Conservation (phyloP, 768 basidiomycete genomes). For the Kockovaella imperatae region DNA sequence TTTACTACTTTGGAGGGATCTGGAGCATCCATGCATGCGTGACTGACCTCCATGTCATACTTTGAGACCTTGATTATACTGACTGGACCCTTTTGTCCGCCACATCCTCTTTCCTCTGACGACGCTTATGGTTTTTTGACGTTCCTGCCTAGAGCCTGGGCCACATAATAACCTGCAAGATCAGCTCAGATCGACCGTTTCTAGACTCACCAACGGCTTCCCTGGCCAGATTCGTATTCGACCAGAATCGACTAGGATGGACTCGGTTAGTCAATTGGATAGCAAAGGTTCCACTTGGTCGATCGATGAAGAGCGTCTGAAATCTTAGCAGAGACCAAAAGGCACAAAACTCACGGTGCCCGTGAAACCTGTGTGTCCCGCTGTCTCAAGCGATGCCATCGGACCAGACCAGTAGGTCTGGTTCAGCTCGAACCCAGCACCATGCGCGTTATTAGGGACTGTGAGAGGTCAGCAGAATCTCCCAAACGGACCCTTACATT, state of each 20-base stretch:
- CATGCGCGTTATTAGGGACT: constrained; percentile 7
- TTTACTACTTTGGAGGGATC: too few relatives aligned
- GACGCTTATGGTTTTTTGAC: too few relatives aligned
- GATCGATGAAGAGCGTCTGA: constrained; percentile 4
- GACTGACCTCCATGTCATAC: too few relatives aligned
- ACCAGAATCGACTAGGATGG: constrained; percentile 2
- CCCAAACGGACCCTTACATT: not conserved
- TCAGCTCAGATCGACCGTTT: not conserved
- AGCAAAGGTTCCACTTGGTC: constrained; percentile 4
- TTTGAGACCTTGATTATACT: too few relatives aligned
- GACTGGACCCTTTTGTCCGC: too few relatives aligned
- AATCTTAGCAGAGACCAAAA: too few relatives aligned
- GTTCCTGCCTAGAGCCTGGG: constrained; percentile 4
- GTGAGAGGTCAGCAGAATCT: not conserved
- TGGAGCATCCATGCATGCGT: too few relatives aligned
- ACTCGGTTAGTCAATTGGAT: constrained; percentile 5
- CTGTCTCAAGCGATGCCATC: constrained; percentile 6
- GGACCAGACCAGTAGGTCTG: constrained; percentile 8
- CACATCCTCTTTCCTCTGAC: too few relatives aligned
- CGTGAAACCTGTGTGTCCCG: constrained; percentile 9
- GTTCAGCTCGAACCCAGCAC: constrained; percentile 7
- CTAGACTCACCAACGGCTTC: constrained; percentile 1
- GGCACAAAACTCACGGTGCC: too few relatives aligned
- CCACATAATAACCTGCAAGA: constrained; percentile 1
- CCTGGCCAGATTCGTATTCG: constrained; percentile 4